phyloP scores from a whole-genome alignment of 257 asterid genomes.

The Solanum neorickii region DNA sequence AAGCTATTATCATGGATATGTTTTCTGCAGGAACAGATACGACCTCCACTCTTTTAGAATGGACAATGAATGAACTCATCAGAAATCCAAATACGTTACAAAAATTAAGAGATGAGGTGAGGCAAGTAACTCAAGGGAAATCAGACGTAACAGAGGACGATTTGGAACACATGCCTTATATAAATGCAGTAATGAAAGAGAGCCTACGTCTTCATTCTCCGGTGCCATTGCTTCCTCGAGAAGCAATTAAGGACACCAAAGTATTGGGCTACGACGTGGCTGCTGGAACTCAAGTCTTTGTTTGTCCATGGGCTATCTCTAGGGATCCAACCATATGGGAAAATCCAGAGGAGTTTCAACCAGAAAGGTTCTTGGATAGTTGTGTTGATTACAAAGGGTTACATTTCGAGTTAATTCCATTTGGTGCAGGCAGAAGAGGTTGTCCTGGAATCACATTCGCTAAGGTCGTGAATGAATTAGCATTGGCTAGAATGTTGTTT shows the following conservation, averaged over 20 bases:
- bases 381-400: slow-evolving; percentile 25
- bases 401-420: slow-evolving; percentile 31
- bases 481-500: slow-evolving; percentile 27
- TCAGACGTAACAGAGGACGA: slow-evolving; percentile 18
- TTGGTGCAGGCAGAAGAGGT: slow-evolving; percentile 45
- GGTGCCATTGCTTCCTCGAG: slow-evolving; percentile 29
- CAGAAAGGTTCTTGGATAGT: slow-evolving; percentile 31
- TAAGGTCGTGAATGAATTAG: slow-evolving; percentile 14
- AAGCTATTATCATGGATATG: slow-evolving; percentile 39
- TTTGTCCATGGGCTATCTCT: slow-evolving; percentile 40
- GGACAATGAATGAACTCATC: slow-evolving; percentile 34
- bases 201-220: slow-evolving; percentile 33
- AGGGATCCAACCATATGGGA: slow-evolving; percentile 38
- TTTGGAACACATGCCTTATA: slow-evolving; percentile 23
- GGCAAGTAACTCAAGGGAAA: slow-evolving; percentile 1
- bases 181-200: slow-evolving; percentile 37
- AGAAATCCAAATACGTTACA: neutral
- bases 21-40: slow-evolving; percentile 44
- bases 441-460: slow-evolving; percentile 36
- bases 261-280: slow-evolving; percentile 34
- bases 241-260: slow-evolving; percentile 22
- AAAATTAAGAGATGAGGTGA: slow-evolving; percentile 19
- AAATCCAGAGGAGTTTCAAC: slow-evolving; percentile 29
- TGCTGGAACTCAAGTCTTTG: slow-evolving; percentile 14
- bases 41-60: slow-evolving; percentile 13